Base-by-base conservation (phyloP, 2,329 filamentous ascomycete genomes). In the Colletotrichum sp. region DNA sequence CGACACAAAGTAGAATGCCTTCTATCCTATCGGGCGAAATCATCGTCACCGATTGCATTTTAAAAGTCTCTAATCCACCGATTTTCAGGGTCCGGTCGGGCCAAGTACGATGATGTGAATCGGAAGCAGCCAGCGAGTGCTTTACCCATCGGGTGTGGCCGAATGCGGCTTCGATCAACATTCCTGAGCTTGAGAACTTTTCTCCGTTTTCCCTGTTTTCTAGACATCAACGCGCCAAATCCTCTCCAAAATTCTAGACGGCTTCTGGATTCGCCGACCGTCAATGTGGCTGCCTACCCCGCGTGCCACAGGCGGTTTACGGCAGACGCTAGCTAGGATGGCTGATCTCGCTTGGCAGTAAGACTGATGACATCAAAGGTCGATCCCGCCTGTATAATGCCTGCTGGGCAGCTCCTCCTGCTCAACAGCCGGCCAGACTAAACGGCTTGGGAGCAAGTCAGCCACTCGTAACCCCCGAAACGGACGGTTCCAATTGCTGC, bases 331-430 rank as follows among this genome's bases (percentile, higher is more conserved):
- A 55, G 55, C 24, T 21, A 57, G n/a, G 38, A 27, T 73, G 68
- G 71, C 62, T 66, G 55, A 63, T 62, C 55, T 21, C 24, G 7
- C 68, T 71, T 73, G 68, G 68, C 62, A 58, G 36, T 66, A 34
- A 73, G 68, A 73, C 62, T 3, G 61, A 73, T 73, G 71, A 73
- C 71, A 73, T 73, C 68, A 71, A 70, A 43, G 5, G 67, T 27
- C 68, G 68, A 73, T 73, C 71, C 31, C 38, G 33, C 18, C 33
- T 27, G 15, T 27, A 16, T 29, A 15, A 38, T 63, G 27, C 31
- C 57, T 36, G 29, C 24, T 21, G 7, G 31, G 18, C 21, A 24
- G 31, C 7, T 68, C 34, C 15, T 27, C 18, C 12, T 65, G 27
- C 24, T 15, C 27, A 29, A 38, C 62, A 27, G 33, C 24, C 38